Evolutionary conservation across 768 basidiomycete species (phyloP).

Genomic region (Suillus occidentalis): DNA sequence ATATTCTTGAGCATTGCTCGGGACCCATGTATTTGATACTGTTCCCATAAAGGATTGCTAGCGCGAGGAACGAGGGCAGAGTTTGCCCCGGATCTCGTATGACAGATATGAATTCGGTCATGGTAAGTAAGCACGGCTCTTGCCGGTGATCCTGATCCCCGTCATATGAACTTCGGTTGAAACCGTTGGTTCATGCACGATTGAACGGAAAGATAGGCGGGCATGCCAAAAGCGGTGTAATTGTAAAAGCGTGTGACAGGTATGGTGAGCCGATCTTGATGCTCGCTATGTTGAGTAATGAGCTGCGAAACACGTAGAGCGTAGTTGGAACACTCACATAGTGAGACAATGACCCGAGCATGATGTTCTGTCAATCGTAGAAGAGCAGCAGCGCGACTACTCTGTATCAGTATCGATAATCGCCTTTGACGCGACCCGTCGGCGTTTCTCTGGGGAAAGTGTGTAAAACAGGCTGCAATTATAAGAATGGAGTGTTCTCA

Average conservation of each 20-base stretch:
- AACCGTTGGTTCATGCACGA: not conserved
- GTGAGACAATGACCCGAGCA: not conserved
- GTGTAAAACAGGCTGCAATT: not conserved
- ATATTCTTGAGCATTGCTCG: not conserved
- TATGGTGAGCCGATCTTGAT: not conserved
- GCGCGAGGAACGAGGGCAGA: not conserved
- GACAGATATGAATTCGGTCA: not conserved
- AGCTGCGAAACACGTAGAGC: not conserved
- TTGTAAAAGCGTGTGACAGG: not conserved
- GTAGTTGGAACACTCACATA: no score
- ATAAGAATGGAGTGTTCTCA: not conserved
- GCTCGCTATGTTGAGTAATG: not conserved
- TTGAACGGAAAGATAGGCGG: not conserved
- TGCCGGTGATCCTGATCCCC: not conserved
- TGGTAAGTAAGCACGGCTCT: not conserved
- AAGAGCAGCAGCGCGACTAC: not conserved
- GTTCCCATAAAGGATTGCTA: not conserved
- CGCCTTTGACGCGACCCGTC: not conserved
- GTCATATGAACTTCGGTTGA: not conserved
- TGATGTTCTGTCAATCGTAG: not conserved
- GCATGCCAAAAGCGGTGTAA: not conserved
- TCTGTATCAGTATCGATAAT: slow-evolving; percentile 4
- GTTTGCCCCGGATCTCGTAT: not conserved
- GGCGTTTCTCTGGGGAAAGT: not conserved
- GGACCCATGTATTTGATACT: not conserved